Evolutionary conservation across 2,329 filamentous ascomycete genomes (phyloP), one percentile per base, ranked within the genome.

Genomic region (Allantophomopsis lycopodina): DNA sequence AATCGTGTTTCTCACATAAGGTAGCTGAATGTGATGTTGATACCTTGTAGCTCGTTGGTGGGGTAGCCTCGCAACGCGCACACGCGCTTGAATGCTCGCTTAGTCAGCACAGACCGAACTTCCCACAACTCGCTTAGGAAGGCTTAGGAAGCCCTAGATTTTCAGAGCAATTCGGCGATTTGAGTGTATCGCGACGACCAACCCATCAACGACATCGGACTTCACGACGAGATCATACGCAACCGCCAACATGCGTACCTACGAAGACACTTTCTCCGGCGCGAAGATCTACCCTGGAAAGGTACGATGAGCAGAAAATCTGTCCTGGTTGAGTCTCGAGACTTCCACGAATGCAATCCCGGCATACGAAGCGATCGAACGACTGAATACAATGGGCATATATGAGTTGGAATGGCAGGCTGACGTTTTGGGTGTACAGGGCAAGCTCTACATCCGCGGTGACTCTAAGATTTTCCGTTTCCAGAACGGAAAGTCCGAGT

Each of bases 381-480:
- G 23, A 28, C 23, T 12, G 23, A 28, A 28, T 8, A 28, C 8
- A 28, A 28, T 28, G 23, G 32, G 7, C 21, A 28, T 10, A 36
- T 32, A 39, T 15, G 6, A 36, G 17, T 10, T 38, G 5, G 35
- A 34, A 37, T 34, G 33, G 35, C 40, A 39, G 48, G 52, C 54
- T 58, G 51, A 57, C 42, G 36, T 41, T 41, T 44, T 45, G 21
- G 42, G 34, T 44, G 40, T 49, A 51, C 64, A 96, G 91, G 91
- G 91, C 76, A 96, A 96, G 78, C 83, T 98, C 74, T 98, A 89
- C 76, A 75, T 98, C 78, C 87, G 91, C 70, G 88, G 89, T 65
- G 91, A 98, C 79, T 94, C 84, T 87, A 98, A 96, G 79, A 80
- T 96, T 77, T 98, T 98, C 84, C 88, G 91, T 65, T 98, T 98